Conservation (phyloP, 2,329 filamentous ascomycete species). For the Aureobasidium sp. region DNA sequence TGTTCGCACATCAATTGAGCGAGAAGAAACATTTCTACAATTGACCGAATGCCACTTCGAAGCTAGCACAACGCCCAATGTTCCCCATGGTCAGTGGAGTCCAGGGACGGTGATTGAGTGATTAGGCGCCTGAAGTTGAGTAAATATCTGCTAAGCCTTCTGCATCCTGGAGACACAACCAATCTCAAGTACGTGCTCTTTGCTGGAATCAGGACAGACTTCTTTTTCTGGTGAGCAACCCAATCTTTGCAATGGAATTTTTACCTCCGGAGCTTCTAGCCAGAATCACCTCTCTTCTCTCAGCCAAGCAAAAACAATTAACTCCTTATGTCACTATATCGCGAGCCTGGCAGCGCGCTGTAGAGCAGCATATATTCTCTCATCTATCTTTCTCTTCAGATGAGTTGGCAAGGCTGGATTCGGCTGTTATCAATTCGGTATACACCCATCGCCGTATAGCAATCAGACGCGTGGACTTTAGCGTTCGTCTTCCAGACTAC, state of each 20-base stretch:
- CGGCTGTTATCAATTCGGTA: background rate
- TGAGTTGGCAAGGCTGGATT: background rate
- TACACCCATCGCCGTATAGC: background rate
- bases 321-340: background rate
- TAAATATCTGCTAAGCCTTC: too few relatives aligned
- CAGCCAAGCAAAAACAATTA: background rate
- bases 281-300: background rate
- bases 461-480: background rate
- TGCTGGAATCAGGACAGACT: too few relatives aligned
- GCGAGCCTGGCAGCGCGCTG: background rate
- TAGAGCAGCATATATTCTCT: constrained; percentile 1
- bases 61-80: too few relatives aligned
- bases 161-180: too few relatives aligned
- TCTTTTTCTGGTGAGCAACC: too few relatives aligned
- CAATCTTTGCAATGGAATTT: background rate
- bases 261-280: background rate
- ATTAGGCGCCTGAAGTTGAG: too few relatives aligned
- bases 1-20: too few relatives aligned
- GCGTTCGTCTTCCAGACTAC: background rate
- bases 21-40: too few relatives aligned
- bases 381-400: background rate
- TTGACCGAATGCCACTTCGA: too few relatives aligned
- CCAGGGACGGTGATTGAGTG: too few relatives aligned
- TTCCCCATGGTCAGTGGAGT: too few relatives aligned
- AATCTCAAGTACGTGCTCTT: too few relatives aligned